Conservation (phyloP, 495 filamentous ascomycete species). For the Chaetomium tenue region DNA sequence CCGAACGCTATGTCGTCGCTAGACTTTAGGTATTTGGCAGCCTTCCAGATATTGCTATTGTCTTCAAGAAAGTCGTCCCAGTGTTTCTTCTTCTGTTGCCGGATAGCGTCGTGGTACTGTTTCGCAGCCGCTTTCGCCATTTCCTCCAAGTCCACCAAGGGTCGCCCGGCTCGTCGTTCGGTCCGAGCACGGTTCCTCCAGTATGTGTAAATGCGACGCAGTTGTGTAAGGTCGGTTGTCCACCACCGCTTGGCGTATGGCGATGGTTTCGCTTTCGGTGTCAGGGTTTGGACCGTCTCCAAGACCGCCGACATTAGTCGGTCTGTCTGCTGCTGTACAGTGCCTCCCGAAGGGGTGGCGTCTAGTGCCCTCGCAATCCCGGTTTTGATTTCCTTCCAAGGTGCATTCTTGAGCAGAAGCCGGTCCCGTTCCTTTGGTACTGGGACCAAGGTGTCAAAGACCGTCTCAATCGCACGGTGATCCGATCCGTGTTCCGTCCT, state of each 20-base stretch:
- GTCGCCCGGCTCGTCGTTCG: background rate
- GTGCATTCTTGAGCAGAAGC: slow-evolving; percentile 19
- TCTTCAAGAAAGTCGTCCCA: slow-evolving; percentile 1
- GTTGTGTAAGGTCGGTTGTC: slow-evolving; percentile 3
- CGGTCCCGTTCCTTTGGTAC: background rate
- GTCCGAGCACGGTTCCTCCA: background rate
- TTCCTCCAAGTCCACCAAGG: background rate
- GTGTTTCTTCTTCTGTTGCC: slow-evolving; percentile 7
- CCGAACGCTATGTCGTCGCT: background rate
- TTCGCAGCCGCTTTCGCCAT: background rate
- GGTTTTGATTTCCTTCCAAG: slow-evolving; percentile 13
- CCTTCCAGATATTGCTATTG: background rate
- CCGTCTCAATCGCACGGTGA: slow-evolving; percentile 20
- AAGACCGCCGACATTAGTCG: slow-evolving; percentile 17
- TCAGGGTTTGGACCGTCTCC: slow-evolving; percentile 13
- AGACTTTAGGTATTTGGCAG: slow-evolving; percentile 1
- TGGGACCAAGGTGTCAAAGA: background rate
- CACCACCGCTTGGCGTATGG: slow-evolving; percentile 21
- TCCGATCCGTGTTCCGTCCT: slow-evolving; percentile 18
- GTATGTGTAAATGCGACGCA: background rate
- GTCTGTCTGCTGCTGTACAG: slow-evolving; percentile 19
- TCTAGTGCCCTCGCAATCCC: background rate
- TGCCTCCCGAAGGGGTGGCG: slow-evolving; percentile 6
- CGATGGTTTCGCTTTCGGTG: slow-evolving; percentile 18
- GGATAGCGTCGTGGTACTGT: slow-evolving; percentile 1